Conservation (phyloP, 2,329 filamentous ascomycete species). For the Penicillium sclerotiorum region DNA sequence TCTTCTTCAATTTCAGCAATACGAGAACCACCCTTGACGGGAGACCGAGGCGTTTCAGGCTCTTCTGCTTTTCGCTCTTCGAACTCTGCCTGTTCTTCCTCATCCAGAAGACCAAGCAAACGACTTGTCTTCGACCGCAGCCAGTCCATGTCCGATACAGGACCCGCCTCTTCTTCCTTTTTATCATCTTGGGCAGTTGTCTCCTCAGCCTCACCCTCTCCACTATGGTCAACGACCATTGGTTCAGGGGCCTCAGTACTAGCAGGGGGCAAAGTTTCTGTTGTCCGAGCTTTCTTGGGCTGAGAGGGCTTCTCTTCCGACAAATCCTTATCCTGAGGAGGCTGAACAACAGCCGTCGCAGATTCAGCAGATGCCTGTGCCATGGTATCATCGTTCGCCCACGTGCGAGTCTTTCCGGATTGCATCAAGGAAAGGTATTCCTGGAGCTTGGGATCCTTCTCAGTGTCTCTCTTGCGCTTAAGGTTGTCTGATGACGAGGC, state of each 20-base stretch:
- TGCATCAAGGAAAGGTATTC: constrained; percentile 88
- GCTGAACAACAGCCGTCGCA: constrained; percentile 23
- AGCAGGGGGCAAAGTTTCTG: constrained; percentile 53
- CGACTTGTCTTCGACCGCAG: constrained; percentile 85
- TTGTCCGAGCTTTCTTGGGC: constrained; percentile 47
- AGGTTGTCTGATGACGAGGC: constrained; percentile 29
- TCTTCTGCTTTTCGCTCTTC: constrained; percentile 29
- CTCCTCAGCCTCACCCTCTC: constrained; percentile 21
- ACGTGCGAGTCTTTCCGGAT: constrained; percentile 65
- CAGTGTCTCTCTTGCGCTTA: constrained; percentile 46
- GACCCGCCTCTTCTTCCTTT: constrained; percentile 35
- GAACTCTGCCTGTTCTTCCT: constrained; percentile 53
- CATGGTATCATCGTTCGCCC: constrained; percentile 58
- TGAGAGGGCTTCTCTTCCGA: constrained; percentile 45
- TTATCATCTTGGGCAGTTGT: constrained; percentile 27
- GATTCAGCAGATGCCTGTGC: constrained; percentile 27
- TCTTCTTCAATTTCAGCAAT: constrained; percentile 21
- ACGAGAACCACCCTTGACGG: constrained; percentile 21
- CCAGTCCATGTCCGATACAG: constrained; percentile 81
- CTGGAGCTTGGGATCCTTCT: constrained; percentile 76
- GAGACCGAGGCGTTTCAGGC: constrained; percentile 11
- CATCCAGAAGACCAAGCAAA: constrained; percentile 79
- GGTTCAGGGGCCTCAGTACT: constrained; percentile 21
- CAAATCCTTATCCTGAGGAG: constrained; percentile 20
- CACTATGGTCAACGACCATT: constrained; percentile 28